phyloP scores from a whole-genome alignment of 106 monocot genomes.

The Acorus calamus region DNA sequence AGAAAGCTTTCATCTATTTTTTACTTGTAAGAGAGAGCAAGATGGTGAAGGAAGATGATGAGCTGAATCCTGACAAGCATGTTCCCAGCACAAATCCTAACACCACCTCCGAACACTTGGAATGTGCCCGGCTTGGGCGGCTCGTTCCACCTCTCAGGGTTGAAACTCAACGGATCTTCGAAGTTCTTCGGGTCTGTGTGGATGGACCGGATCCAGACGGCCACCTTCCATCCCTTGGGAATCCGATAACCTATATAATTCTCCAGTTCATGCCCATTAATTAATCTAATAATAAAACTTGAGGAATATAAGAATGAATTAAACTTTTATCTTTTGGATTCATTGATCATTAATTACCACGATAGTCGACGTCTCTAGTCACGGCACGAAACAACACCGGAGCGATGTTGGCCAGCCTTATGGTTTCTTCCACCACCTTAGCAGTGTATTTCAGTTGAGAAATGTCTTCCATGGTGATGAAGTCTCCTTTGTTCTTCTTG shows the following conservation, averaged over 20 bases:
- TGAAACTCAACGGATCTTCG: slow-evolving; percentile 14
- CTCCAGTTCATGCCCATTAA: not conserved
- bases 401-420: slow-evolving; percentile 16
- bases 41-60: slow-evolving; percentile 15
- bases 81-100: slow-evolving; percentile 19
- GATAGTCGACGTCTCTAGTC: slow-evolving; percentile 12
- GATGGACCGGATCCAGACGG: slow-evolving; percentile 15
- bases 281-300: not conserved
- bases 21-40: slow-evolving; percentile 16
- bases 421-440: slow-evolving; percentile 25
- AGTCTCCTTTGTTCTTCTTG: slow-evolving; percentile 6
- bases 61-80: slow-evolving; percentile 13
- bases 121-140: slow-evolving; percentile 10
- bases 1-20: not conserved
- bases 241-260: slow-evolving; percentile 5
- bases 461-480: slow-evolving; percentile 10
- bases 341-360: not conserved
- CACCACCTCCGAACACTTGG: slow-evolving; percentile 12
- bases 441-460: slow-evolving; percentile 9
- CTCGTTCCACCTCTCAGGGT: slow-evolving; percentile 21
- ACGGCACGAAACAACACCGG: not conserved
- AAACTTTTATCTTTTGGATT: too few species aligned
- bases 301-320: too few species aligned
- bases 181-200: slow-evolving; percentile 16
- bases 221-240: slow-evolving; percentile 17